phyloP scores from a whole-genome alignment of 495 filamentous ascomycete species.

The Massariosphaeria phaeospora region DNA sequence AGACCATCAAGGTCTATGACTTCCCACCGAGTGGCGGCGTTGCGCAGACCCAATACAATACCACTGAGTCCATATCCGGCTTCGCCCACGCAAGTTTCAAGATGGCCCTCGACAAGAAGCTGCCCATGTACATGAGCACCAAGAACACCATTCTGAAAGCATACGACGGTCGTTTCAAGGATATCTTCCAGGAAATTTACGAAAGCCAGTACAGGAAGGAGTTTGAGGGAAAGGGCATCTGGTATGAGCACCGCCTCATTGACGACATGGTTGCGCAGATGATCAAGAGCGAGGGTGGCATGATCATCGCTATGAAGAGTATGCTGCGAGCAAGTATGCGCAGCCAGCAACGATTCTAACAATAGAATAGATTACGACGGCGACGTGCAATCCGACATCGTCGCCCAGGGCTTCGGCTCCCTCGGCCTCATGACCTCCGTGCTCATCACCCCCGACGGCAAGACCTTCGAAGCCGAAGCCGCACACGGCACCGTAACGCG shows the following conservation, averaged over 20 bases:
- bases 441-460: constrained; percentile 89
- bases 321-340: constrained; percentile 35
- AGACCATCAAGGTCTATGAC: constrained; percentile 83
- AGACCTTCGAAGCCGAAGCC: constrained; percentile 95
- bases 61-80: constrained; percentile 84
- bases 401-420: constrained; percentile 96
- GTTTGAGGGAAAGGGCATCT: constrained; percentile 87
- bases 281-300: constrained; percentile 95
- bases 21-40: constrained; percentile 81
- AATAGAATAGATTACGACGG: constrained; percentile 75
- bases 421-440: constrained; percentile 98
- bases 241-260: constrained; percentile 98
- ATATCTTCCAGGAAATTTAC: constrained; percentile 97
- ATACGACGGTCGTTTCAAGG: constrained; percentile 97
- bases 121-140: constrained; percentile 97
- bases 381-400: constrained; percentile 96
- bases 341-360: constrained; percentile 7
- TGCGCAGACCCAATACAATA: constrained; percentile 95
- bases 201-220: constrained; percentile 77
- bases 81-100: constrained; percentile 97
- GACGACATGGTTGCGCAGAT: constrained; percentile 99
- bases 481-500: constrained; percentile 97
- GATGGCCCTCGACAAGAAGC: constrained; percentile 75
- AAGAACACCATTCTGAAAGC: constrained; percentile 99
- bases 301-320: constrained; percentile 98